A percentile compares a stretch with the other conserved stretches of the same genome.
These are phyloP conservation scores for Carex pumila DNA, from an alignment of 176 grass and related monocot species.

Conservation along the genomic window DNA sequence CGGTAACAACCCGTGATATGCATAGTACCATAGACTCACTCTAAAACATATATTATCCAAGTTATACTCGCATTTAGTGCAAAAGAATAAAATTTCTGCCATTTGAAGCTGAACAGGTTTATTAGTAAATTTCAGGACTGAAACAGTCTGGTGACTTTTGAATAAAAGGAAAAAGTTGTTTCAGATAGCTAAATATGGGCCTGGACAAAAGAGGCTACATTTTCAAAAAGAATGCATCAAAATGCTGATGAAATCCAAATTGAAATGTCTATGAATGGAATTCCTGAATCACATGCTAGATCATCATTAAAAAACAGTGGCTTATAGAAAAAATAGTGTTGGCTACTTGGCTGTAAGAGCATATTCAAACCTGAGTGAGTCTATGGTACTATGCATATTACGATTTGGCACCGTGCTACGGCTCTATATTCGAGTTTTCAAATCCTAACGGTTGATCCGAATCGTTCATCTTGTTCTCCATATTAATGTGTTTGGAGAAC, in stretches of 20 bases:
- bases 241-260: background rate
- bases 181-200: background rate
- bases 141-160: background rate
- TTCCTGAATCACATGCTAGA: background rate
- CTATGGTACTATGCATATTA: too few relatives aligned
- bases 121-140: background rate
- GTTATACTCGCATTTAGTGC: background rate
- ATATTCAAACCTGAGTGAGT: conserved; percentile 2
- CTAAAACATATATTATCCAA: background rate
- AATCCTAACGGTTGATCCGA: too few relatives aligned
- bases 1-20: too few relatives aligned
- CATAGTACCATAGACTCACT: too few relatives aligned
- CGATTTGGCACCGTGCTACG: too few relatives aligned
- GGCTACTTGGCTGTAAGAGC: background rate
- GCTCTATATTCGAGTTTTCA: too few relatives aligned
- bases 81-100: background rate
- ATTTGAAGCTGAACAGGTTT: background rate
- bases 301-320: background rate
- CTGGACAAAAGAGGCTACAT: background rate
- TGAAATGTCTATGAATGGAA: background rate
- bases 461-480: too few relatives aligned
- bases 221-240: background rate
- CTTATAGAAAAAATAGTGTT: background rate
- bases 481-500: too few relatives aligned
- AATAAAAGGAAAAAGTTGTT: background rate